phyloP scores from a whole-genome alignment of 163 green algal species.

The Scenedesmus sp. region DNA sequence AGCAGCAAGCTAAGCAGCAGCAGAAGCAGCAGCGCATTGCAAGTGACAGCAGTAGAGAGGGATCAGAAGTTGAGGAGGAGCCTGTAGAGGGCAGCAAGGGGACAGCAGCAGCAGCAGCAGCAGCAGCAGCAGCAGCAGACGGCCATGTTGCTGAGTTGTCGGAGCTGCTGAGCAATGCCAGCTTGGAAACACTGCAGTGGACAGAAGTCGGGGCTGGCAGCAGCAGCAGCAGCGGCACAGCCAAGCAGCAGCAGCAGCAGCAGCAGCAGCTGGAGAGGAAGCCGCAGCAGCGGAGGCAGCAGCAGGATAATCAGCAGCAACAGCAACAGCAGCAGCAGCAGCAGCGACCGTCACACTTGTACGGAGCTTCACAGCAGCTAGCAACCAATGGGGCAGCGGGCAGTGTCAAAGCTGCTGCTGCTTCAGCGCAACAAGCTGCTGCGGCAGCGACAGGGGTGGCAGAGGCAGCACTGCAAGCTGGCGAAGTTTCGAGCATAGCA shows the following conservation, averaged over 20 bases:
- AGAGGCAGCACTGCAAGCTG: background rate
- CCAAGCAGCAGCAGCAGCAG: constrained; percentile 24
- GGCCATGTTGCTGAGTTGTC: too few species aligned
- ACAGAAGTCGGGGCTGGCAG: too few species aligned
- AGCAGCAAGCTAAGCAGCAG: background rate
- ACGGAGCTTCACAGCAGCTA: background rate
- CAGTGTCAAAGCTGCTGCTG: background rate
- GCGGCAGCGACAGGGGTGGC: background rate
- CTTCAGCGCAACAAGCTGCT: background rate
- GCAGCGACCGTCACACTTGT: background rate
- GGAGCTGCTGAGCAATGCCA: background rate
- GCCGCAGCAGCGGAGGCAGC: constrained; percentile 25
- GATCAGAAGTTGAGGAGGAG: background rate
- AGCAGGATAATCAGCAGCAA: background rate
- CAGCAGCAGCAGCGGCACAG: background rate
- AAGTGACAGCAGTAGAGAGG: background rate
- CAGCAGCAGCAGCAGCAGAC: background rate
- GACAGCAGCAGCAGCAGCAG: background rate
- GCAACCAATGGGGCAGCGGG: background rate
- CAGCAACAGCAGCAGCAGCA: constrained; percentile 23
- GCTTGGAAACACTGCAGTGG: background rate
- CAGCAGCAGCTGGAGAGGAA: background rate
- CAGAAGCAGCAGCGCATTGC: background rate
- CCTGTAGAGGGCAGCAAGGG: background rate
- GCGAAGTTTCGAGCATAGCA: background rate